Evolutionary conservation across 805 yeast genomes (phyloP).

Genomic region (Candida namnaoensis): DNA sequence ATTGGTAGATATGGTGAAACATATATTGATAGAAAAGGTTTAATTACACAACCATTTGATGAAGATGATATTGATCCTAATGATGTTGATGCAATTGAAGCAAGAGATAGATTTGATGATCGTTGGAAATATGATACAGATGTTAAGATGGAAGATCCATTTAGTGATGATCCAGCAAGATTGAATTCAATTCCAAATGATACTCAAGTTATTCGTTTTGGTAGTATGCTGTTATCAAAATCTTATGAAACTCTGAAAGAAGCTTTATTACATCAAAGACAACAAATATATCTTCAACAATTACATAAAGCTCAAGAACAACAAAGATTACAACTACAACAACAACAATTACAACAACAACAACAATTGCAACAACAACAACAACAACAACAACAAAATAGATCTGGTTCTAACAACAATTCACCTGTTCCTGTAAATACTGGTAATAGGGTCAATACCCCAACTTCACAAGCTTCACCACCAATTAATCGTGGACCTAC

Average conservation of each 20-base stretch:
- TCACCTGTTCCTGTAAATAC: no score
- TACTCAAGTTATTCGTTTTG: slow-evolving; percentile 86
- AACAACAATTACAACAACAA: background rate
- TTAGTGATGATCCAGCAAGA: slow-evolving; percentile 72
- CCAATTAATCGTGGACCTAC: no score
- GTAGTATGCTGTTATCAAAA: slow-evolving; percentile 82
- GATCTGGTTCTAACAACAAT: no score
- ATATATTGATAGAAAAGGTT: slow-evolving; percentile 69
- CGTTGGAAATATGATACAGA: slow-evolving; percentile 67
- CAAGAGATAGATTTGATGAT: slow-evolving; percentile 40
- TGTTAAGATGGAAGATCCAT: slow-evolving; percentile 31
- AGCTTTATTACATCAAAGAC: slow-evolving; percentile 67
- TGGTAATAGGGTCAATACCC: no score
- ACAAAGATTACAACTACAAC: slow-evolving; percentile 17
- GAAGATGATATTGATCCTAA: slow-evolving; percentile 33
- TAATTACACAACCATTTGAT: slow-evolving; percentile 25
- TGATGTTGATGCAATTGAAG: slow-evolving; percentile 26
- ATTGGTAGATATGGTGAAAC: slow-evolving; percentile 61
- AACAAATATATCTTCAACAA: slow-evolving; percentile 27
- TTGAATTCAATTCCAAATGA: slow-evolving; percentile 77
- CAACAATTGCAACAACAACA: background rate
- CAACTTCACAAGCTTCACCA: no score
- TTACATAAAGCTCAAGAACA: slow-evolving; percentile 20
- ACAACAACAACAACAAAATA: background rate
- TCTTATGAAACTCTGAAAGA: slow-evolving; percentile 75